These are phyloP conservation scores for Botryotinia narcissicola DNA, from an alignment of 2,329 filamentous ascomycete species.

Conservation along the genomic window DNA sequence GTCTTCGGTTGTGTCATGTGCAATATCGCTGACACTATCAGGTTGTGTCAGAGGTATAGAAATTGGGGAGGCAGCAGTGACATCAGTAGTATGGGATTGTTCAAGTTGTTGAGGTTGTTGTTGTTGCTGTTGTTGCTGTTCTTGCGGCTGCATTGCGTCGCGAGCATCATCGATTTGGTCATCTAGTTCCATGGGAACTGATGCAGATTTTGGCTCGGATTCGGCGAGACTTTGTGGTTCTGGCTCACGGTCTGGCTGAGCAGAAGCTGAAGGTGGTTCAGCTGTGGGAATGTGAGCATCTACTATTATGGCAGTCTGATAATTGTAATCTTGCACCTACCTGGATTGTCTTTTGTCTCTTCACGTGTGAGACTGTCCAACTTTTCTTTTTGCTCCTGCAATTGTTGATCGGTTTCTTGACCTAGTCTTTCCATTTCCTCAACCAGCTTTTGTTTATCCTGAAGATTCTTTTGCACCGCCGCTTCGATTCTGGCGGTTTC, in stretches of 20 bases:
- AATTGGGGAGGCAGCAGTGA: background rate
- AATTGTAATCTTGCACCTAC: constrained; percentile 26
- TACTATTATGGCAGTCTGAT: background rate
- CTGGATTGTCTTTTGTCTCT: constrained; percentile 31
- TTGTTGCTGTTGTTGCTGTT: background rate
- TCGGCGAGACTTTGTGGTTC: background rate
- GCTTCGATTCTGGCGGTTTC: constrained; percentile 38
- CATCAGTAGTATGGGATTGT: background rate
- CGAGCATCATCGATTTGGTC: background rate
- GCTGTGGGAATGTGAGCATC: constrained; percentile 15
- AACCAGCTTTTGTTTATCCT: constrained; percentile 38
- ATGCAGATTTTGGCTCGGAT: background rate
- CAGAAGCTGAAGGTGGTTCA: background rate
- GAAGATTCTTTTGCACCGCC: constrained; percentile 33
- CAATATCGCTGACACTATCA: background rate
- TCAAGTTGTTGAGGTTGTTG: background rate
- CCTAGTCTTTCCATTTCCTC: constrained; percentile 39
- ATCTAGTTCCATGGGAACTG: constrained; percentile 13
- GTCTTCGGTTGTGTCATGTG: background rate
- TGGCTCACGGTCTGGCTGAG: background rate
- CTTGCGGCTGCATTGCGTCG: background rate
- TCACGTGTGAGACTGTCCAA: constrained; percentile 34
- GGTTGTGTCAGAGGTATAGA: background rate
- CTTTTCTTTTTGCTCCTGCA: constrained; percentile 39
- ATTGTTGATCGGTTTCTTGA: constrained; percentile 39